phyloP scores from a whole-genome alignment of 225 moss, liverwort and hornwort species.

The Climacium dendroides region DNA sequence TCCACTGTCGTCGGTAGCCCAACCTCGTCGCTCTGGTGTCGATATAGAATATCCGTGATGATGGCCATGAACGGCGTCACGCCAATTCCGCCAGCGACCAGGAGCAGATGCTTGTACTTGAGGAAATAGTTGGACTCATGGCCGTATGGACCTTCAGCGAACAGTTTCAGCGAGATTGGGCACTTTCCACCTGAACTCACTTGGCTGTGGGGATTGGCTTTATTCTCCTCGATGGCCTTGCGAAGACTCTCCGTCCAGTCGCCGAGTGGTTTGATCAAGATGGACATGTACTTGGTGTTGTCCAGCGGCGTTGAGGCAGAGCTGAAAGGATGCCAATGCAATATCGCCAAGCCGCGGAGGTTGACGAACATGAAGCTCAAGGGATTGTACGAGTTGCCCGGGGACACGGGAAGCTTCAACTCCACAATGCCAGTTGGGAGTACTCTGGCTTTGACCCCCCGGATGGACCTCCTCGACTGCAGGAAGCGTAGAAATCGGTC shows the following conservation, averaged over 20 bases:
- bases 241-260: constrained; percentile 17
- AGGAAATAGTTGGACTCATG: constrained; percentile 40
- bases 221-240: not conserved
- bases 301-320: constrained; percentile 16
- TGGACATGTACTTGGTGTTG: not conserved
- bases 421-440: constrained; percentile 37
- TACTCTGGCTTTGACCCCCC: constrained; percentile 21
- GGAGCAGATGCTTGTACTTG: constrained; percentile 26
- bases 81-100: constrained; percentile 61
- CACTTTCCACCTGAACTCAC: not conserved
- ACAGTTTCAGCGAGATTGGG: constrained; percentile 14
- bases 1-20: constrained; percentile 17
- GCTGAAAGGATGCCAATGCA: constrained; percentile 60
- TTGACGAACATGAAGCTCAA: constrained; percentile 33
- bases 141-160: constrained; percentile 53
- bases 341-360: not conserved
- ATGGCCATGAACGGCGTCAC: constrained; percentile 52
- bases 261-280: constrained; percentile 33
- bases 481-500: constrained; percentile 54
- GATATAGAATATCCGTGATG: constrained; percentile 19
- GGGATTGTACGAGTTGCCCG: constrained; percentile 1
- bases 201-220: not conserved
- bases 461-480: constrained; percentile 28
- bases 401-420: constrained; percentile 1
- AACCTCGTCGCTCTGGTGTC: constrained; percentile 3